Percentiles rank a stretch among this genome's conserved stretches.
These are phyloP conservation scores for Salix purpurea DNA, from an alignment of 345 rosid genomes.

Conservation along the genomic window DNA sequence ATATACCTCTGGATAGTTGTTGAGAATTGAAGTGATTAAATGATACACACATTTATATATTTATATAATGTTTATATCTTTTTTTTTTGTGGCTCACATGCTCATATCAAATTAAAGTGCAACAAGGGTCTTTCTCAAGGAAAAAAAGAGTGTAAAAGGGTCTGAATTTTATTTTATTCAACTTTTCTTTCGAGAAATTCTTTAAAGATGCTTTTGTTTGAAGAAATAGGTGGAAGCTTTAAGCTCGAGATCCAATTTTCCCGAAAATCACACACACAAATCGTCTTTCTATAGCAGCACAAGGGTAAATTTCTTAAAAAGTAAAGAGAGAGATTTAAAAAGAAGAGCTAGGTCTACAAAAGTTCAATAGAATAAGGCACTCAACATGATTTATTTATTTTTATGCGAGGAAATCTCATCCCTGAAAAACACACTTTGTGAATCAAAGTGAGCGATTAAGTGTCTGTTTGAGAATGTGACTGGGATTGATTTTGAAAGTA, in stretches of 20 bases:
- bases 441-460: too few species aligned
- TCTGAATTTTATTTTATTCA: background rate
- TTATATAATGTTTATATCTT: too few species aligned
- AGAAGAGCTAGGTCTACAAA: background rate
- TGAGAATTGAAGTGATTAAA: too few species aligned
- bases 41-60: too few species aligned
- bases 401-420: too few species aligned
- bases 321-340: background rate
- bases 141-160: too few species aligned
- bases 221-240: background rate
- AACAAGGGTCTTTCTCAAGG: too few species aligned
- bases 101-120: too few species aligned
- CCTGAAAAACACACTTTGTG: too few species aligned
- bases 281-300: background rate
- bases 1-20: too few species aligned
- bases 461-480: rapidly evolving
- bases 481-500: too few species aligned
- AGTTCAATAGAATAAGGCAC: background rate
- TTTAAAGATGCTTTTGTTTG: background rate
- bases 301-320: background rate
- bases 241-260: conserved; percentile 2
- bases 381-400: background rate
- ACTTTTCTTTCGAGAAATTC: background rate
- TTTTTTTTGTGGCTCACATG: too few species aligned
- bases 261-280: background rate